phyloP scores from a whole-genome alignment of 2,329 filamentous ascomycete genomes.

The Fusarium secorum region DNA sequence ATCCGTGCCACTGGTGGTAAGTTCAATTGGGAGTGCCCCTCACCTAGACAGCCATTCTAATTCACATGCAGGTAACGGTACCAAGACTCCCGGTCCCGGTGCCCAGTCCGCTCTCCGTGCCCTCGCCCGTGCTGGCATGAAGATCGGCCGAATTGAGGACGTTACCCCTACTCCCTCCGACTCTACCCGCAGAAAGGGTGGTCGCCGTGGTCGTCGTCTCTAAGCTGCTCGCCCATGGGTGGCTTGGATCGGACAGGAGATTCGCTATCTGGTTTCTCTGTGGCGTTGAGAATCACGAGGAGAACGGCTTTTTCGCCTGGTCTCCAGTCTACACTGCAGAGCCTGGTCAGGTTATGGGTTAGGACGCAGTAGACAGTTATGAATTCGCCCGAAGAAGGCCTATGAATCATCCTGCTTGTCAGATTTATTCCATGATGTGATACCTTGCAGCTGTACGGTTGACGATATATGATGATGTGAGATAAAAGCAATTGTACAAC shows the following conservation, averaged over 20 bases:
- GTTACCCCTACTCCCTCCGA: conserved; percentile 99
- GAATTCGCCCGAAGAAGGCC: conserved; percentile 55
- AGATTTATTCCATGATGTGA: conserved; percentile 37
- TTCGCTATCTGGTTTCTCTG: conserved; percentile 61
- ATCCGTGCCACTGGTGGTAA: conserved; percentile 98
- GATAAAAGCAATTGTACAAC: not conserved
- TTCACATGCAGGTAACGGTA: conserved; percentile 79
- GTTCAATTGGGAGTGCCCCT: conserved; percentile 42
- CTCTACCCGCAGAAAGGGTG: conserved; percentile 99
- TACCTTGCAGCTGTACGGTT: conserved; percentile 12
- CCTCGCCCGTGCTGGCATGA: conserved; percentile 98
- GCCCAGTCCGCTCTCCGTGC: conserved; percentile 99
- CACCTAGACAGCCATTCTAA: conserved; percentile 2
- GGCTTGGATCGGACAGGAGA: conserved; percentile 48
- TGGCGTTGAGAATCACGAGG: conserved; percentile 76
- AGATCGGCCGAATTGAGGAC: conserved; percentile 99
- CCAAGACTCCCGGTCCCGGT: conserved; percentile 99
- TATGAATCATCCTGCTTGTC: conserved; percentile 50
- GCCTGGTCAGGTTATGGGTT: conserved; percentile 47
- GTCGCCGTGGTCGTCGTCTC: conserved; percentile 99
- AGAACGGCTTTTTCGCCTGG: conserved; percentile 73
- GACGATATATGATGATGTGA: conserved; percentile 22
- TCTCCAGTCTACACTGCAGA: conserved; percentile 65
- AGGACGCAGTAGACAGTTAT: conserved; percentile 52
- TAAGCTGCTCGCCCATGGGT: conserved; percentile 59